Evolutionary conservation across 139 green algal genomes (phyloP).

Genomic region (Nannochloris sp.): DNA sequence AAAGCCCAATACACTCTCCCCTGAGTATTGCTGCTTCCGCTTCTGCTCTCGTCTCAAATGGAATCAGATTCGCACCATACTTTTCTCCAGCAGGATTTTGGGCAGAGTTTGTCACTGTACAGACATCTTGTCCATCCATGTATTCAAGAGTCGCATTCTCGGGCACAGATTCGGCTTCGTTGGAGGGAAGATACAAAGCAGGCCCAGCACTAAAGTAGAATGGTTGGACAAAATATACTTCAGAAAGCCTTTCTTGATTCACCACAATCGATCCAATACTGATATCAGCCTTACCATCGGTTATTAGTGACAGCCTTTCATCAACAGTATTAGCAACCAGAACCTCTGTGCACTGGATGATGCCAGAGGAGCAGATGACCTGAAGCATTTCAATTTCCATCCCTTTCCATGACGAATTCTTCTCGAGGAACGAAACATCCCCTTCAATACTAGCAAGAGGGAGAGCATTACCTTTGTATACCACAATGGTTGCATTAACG

Average conservation of each 20-base stretch:
- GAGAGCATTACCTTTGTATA: conserved; percentile 1
- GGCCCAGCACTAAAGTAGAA: background rate
- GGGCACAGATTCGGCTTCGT: background rate
- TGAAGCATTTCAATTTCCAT: conserved; percentile 2
- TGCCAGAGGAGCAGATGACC: background rate
- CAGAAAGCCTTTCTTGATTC: background rate
- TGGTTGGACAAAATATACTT: background rate
- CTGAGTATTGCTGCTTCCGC: conserved; percentile 1
- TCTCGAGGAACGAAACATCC: background rate
- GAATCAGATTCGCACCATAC: conserved; percentile 1
- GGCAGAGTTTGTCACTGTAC: background rate
- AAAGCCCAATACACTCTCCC: background rate
- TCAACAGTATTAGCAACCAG: background rate
- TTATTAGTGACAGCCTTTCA: background rate
- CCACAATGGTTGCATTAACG: background rate
- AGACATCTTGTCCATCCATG: background rate
- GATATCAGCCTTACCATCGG: background rate
- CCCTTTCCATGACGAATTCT: background rate
- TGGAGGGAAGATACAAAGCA: background rate
- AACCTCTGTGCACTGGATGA: background rate
- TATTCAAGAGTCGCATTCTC: background rate
- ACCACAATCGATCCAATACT: background rate
- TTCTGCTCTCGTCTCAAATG: background rate
- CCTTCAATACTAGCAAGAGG: background rate
- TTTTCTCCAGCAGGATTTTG: background rate